Base-by-base conservation (phyloP, 1,139 yeast species). In the Casaregolazyma suthepensis region DNA sequence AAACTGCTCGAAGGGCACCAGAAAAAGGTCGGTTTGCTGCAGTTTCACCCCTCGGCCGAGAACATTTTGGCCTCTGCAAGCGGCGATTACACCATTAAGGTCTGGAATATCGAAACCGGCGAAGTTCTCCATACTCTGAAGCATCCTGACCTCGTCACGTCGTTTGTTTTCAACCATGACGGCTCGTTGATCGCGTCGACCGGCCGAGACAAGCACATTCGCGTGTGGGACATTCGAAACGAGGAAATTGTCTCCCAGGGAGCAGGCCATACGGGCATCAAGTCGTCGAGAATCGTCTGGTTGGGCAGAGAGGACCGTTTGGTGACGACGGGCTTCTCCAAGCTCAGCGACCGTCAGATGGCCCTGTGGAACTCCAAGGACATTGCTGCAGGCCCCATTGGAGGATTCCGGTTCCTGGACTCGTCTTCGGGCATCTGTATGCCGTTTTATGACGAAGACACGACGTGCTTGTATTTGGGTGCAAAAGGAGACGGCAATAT, bases 401-500 rank as follows among this genome's bases (percentile, higher is more conserved):
- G 89, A 54, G 97, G 96, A 0, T 88, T 90, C 67, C 77, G 84
- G 63, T 81, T 84, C 26, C 79, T 93, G 54, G 99, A 94, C 66
- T 81, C 95, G 15, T 86, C 96, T 5, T 87, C 98, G 0, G 99
- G 99, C 61, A 89, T 93, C 40, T 76, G 90, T 68, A 85, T 94
- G 78, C 99, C 99, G 23, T 80, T 85, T 65, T 94, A 75, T 66
- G 99, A 93, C 66, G 86, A 81, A 44, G 81, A 87, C 45, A 89
- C 88, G 52, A 81, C 84, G 56, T 82, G 91, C 55, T 76, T 94
- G 58, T 93, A 86, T 67, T 75, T 93, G 59, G 98, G 96, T 40
- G 99, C 99, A 62, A 93, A 93, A 71, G 99, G 99, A 68, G 99
- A 93, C 69, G 98, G 99, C 65, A 93, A 93, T 69, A 89, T 93